Evolutionary conservation across 768 basidiomycete genomes (phyloP).

Genomic region (Pleurotus sapidus): DNA sequence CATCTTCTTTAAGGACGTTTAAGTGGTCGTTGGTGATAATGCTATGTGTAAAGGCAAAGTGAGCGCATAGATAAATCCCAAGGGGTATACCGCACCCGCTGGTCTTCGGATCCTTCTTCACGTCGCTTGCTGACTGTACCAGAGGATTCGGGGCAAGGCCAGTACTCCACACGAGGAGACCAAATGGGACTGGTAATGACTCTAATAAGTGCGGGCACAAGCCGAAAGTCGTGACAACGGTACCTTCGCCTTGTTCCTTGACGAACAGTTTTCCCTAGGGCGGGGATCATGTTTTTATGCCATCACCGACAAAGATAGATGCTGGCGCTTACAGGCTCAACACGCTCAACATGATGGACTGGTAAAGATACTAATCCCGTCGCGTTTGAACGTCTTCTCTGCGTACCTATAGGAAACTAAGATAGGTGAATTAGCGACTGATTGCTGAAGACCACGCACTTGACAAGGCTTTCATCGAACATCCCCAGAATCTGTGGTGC

Average conservation of each 20-base stretch:
- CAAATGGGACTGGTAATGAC: constrained; percentile 59
- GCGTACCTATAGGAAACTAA: constrained; percentile 45
- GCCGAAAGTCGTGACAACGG: constrained; percentile 7
- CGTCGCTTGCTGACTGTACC: constrained; percentile 53
- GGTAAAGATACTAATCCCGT: constrained; percentile 71
- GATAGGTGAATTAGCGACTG: neutral
- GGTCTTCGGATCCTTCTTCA: constrained; percentile 61
- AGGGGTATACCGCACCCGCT: constrained; percentile 35
- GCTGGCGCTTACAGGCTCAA: constrained; percentile 47
- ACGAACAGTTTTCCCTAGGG: constrained; percentile 63
- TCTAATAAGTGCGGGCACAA: neutral
- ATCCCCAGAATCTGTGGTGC: constrained; percentile 71
- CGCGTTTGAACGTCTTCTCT: constrained; percentile 65
- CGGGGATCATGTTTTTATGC: too few relatives aligned
- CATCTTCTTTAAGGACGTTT: constrained; percentile 55
- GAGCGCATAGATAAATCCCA: neutral
- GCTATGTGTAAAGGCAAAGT: constrained; percentile 15
- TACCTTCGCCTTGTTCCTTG: constrained; percentile 71
- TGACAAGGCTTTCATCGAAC: constrained; percentile 67
- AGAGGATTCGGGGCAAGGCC: constrained; percentile 83
- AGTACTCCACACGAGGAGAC: constrained; percentile 86
- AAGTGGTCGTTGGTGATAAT: constrained; percentile 53
- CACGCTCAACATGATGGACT: constrained; percentile 71
- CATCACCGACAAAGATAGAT: neutral
- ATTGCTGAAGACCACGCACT: constrained; percentile 32